These are phyloP conservation scores for Graphium sp. DNA, from an alignment of 2,329 filamentous ascomycete species.

Conservation along the genomic window DNA sequence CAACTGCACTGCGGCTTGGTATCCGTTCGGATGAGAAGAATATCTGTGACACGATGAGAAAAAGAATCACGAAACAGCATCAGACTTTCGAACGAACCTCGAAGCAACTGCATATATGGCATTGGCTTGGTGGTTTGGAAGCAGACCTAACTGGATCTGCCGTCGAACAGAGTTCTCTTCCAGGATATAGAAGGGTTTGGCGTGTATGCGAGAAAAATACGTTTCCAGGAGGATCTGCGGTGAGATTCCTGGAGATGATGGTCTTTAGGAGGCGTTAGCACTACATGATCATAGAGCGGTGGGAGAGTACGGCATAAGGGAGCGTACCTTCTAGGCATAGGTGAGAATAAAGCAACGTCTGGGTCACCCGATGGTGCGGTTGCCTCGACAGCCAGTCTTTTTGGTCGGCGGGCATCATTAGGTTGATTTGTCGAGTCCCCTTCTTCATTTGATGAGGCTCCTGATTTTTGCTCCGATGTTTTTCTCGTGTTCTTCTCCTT, in stretches of 20 bases:
- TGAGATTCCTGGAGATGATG: conserved; percentile 20
- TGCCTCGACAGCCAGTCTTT: conserved; percentile 20
- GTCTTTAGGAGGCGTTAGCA: conserved; percentile 6
- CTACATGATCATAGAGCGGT: not conserved
- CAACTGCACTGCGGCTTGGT: conserved; percentile 48
- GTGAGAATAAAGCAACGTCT: conserved; percentile 25
- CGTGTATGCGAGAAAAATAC: conserved; percentile 66
- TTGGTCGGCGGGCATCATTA: conserved; percentile 9
- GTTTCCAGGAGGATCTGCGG: conserved; percentile 54
- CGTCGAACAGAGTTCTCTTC: conserved; percentile 64
- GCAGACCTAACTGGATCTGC: conserved; percentile 49
- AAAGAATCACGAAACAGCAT: not conserved
- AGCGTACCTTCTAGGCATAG: conserved; percentile 18
- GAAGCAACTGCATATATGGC: conserved; percentile 46
- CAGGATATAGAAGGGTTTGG: conserved; percentile 66
- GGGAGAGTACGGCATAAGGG: not conserved
- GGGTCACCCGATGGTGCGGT: conserved; percentile 15
- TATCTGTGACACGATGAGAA: conserved; percentile 32
- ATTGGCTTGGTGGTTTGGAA: conserved; percentile 36
- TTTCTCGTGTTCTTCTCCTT: conserved; percentile 51
- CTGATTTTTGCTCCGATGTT: no score
- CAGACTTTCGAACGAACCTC: conserved; percentile 24
- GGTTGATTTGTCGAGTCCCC: no score
- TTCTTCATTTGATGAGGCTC: no score
- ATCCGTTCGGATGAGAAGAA: conserved; percentile 48